Evolutionary conservation across 768 basidiomycete genomes (phyloP).

Genomic region (Megacollybia marginata): DNA sequence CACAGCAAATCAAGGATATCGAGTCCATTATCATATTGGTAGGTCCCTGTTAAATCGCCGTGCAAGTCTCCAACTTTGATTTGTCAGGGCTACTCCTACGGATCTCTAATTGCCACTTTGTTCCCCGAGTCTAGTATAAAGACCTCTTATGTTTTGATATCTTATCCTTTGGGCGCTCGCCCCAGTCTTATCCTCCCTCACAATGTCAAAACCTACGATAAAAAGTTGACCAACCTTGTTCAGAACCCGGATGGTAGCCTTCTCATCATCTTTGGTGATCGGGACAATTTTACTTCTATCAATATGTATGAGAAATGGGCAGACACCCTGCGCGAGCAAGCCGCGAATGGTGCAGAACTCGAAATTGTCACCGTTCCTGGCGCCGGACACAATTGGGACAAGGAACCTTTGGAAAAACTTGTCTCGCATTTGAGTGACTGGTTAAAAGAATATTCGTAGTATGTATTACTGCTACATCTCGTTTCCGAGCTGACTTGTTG

Average conservation of each 20-base stretch:
- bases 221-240: conserved; percentile 43
- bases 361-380: too few relatives aligned
- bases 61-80: conserved; percentile 38
- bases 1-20: conserved; percentile 13
- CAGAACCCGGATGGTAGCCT: conserved; percentile 38
- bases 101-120: conserved; percentile 64
- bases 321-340: not conserved
- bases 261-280: conserved; percentile 59
- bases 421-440: too few relatives aligned
- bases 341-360: too few relatives aligned
- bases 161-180: conserved; percentile 69
- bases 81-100: conserved; percentile 75
- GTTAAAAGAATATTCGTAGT: too few relatives aligned
- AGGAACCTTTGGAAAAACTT: too few relatives aligned
- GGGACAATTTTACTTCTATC: conserved; percentile 58
- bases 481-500: too few relatives aligned
- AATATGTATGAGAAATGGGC: not conserved
- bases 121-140: conserved; percentile 49
- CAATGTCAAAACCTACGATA: conserved; percentile 44
- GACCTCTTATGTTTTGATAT: conserved; percentile 56
- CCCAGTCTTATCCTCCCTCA: conserved; percentile 59
- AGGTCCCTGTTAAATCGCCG: conserved; percentile 10
- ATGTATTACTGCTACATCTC: too few relatives aligned
- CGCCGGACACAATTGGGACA: too few relatives aligned
- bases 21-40: too few relatives aligned